Evolutionary conservation across 2,329 filamentous ascomycete genomes (phyloP), one percentile per base, ranked within the genome.

Genomic region (Apiospora koreana): DNA sequence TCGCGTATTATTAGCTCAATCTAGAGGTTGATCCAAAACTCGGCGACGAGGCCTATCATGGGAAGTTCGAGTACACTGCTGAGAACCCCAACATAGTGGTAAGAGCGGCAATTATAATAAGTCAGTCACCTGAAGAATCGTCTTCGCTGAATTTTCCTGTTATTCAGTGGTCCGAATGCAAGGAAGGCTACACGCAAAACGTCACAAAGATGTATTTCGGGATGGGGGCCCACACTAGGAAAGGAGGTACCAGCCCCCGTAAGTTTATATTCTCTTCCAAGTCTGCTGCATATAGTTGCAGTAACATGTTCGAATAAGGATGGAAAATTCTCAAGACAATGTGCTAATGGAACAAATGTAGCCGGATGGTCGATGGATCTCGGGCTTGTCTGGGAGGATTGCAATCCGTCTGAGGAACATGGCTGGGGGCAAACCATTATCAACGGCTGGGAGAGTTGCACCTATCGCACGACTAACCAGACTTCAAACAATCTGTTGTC

Each of bases 321-420:
- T n/a, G n/a, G n/a, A n/a, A n/a, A n/a, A n/a, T 8, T 41, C 69
- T 71, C 46, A 73, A n/a, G 35, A 35, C 8, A 35, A 23, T 16
- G 42, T 8, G 18, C 12, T 43, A 16, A 16, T 12, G 14, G 16
- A 43, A 1, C 14, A 14, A 18, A 8, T 23, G 35, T 21, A 75
- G 72, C 72, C 58, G 74, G 73, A 9, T 73, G 74, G 73, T 70
- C 71, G 10, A 75, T 74, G 74, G 71, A 73, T 41, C 69, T 75
- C 23, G 71, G 71, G 12, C 70, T 74, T 31, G 66, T 73, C 38
- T 75, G 74, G 73, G 68, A 75, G 69, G 45, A 71, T 7, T 74
- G 74, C 58, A 69, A 73, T 35, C 68, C 65, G 21, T 54, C 71
- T 6, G 70, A 69, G 2, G 71, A 73, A 41, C 58, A 50, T 9